Evolutionary conservation across 805 yeast genomes (phyloP).

Genomic region (Yamadazyma tumulicola): DNA sequence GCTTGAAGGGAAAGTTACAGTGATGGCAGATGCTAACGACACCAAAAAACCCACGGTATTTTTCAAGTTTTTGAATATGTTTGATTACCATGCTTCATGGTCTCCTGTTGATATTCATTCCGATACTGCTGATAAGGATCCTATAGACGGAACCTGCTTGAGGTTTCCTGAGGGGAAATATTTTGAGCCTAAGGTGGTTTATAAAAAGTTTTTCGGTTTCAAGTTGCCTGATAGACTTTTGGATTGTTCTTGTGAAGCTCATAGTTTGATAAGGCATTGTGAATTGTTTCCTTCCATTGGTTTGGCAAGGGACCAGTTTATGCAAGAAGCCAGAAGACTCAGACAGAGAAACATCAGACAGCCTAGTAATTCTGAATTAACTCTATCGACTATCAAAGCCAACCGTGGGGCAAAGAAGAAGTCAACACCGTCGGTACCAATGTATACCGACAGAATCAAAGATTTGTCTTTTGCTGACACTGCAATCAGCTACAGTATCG

Average conservation of each 20-base stretch:
- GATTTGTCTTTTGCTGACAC: slow-evolving; percentile 34
- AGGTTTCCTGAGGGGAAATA: slow-evolving; percentile 22
- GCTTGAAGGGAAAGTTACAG: slow-evolving; percentile 32
- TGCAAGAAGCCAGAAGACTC: slow-evolving; percentile 19
- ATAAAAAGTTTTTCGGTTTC: slow-evolving; percentile 39
- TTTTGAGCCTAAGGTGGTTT: slow-evolving; percentile 29
- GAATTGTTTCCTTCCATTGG: slow-evolving; percentile 38
- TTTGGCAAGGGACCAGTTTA: slow-evolving; percentile 24
- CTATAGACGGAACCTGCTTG: slow-evolving; percentile 28
- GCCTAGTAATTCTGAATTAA: slow-evolving; percentile 6
- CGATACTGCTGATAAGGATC: slow-evolving; percentile 23
- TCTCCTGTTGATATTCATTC: slow-evolving; percentile 29
- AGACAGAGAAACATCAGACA: slow-evolving; percentile 22
- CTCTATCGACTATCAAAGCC: neutral
- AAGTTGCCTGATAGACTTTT: slow-evolving; percentile 35
- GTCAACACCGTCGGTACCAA: neutral
- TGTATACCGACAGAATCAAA: slow-evolving; percentile 11
- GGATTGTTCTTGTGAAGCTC: slow-evolving; percentile 33
- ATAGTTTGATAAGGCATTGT: slow-evolving; percentile 31
- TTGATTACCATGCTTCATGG: slow-evolving; percentile 43
- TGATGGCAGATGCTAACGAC: slow-evolving; percentile 13
- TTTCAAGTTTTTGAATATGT: slow-evolving; percentile 38
- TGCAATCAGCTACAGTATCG: slow-evolving; percentile 32
- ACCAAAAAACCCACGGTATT: slow-evolving; percentile 12
- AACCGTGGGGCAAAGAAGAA: neutral